Conservation (phyloP, 768 basidiomycete species). For the Russula ochroleuca region DNA sequence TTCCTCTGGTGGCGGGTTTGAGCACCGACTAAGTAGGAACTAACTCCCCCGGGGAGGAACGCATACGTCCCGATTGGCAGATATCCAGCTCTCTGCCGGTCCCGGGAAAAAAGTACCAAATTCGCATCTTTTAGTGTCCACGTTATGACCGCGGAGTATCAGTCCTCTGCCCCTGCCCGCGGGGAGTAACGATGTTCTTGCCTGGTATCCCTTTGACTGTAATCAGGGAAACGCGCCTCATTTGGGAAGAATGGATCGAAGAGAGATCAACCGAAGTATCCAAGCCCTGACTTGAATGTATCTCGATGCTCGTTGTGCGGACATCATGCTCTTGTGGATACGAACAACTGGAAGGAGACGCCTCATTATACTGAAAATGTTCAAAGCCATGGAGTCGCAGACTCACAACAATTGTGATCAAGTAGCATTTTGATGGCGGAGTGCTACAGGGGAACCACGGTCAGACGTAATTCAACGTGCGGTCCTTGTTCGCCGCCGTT, state of each 20-base stretch:
- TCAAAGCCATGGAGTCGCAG: neutral
- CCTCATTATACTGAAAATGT: constrained; percentile 3
- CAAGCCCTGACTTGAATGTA: too few species aligned
- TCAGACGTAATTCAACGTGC: constrained; percentile 1
- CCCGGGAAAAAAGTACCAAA: neutral
- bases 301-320: constrained; percentile 10
- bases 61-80: too few species aligned
- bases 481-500: neutral
- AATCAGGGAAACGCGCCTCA: neutral
- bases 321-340: neutral
- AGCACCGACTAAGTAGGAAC: too few species aligned
- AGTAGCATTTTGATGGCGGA: neutral
- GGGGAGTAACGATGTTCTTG: neutral
- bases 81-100: too few species aligned
- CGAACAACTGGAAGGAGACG: neutral
- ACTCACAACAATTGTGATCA: neutral
- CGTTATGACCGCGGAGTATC: neutral
- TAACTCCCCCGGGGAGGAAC: too few species aligned
- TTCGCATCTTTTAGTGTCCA: neutral
- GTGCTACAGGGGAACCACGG: neutral
- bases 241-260: neutral
- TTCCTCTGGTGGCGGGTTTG: too few species aligned
- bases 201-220: neutral
- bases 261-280: too few species aligned
- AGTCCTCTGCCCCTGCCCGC: neutral